A percentile compares a stretch with the other conserved stretches of the same genome.
Evolutionary conservation across 139 green algal species (phyloP).

Genomic region (Chlorella sp.): DNA sequence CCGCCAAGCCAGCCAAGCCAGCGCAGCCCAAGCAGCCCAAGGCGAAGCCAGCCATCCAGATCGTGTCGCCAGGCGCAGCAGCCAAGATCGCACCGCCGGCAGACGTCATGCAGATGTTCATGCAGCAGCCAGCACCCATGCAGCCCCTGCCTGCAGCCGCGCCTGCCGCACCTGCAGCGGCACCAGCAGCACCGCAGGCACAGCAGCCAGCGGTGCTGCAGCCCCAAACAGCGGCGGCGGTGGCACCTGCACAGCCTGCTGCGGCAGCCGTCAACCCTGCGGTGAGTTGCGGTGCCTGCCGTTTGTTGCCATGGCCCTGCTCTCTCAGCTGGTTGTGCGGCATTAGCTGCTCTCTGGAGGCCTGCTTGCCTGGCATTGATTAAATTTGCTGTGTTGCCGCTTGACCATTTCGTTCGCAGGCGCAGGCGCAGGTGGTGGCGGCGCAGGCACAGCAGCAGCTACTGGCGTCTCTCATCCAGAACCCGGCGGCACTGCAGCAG

Average conservation of each 20-base stretch:
- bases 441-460: slow-evolving; percentile 24
- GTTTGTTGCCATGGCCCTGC: too few relatives aligned
- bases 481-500: slow-evolving; percentile 2
- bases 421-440: background rate
- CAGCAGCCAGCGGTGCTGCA: background rate
- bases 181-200: background rate
- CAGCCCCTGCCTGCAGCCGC: background rate
- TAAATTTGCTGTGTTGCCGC: background rate
- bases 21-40: too few relatives aligned
- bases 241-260: background rate
- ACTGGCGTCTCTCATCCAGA: slow-evolving; percentile 5
- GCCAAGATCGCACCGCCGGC: slow-evolving; percentile 1
- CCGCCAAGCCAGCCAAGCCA: too few relatives aligned
- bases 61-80: background rate
- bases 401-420: background rate
- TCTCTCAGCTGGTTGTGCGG: background rate
- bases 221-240: background rate
- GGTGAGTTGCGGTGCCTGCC: too few relatives aligned
- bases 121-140: background rate
- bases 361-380: background rate
- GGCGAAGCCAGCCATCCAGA: too few relatives aligned
- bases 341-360: too few relatives aligned
- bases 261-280: slow-evolving; percentile 4
- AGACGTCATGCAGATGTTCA: slow-evolving; percentile 23
- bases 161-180: background rate